Evolutionary conservation across 2,329 filamentous ascomycete genomes (phyloP), one percentile per base, ranked within the genome.

Genomic region (Amylocarpus encephaloides): DNA sequence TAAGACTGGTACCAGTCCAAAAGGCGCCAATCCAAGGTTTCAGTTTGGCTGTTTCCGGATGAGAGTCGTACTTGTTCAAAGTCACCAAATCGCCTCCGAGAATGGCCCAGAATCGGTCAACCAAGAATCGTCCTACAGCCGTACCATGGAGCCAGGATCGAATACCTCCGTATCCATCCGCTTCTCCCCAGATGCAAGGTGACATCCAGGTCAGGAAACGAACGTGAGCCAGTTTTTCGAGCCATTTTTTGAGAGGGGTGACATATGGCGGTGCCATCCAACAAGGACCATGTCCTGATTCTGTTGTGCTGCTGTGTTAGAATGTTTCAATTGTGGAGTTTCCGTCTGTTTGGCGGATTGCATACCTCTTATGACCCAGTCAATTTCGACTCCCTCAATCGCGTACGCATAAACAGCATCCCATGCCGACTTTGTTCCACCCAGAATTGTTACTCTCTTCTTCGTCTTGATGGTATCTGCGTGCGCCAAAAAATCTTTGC

Each of bases 201-300:
- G 79, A 83, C 66, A 91, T 81, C 81, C 83, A 89, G 1, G 80
- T 85, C 47, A 90, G 68, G 55, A 86, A 74, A 0, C 86, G 80
- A 0, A 79, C 84, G 30, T 78, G 76, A 3, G 84, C 75, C 4
- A 89, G 73, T 59, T 83, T 80, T 66, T 89, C 85, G 0, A 88
- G 68, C 75, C 79, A 81, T 51, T 75, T 76, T 64, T 83, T 83
- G n/a, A 86, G 62, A 0, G 83, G 82, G 1, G 83, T 86, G 13
- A 87, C 81, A 49, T 79, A 80, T 1, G 77, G 67, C 1, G 78
- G 77, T 0, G 77, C 67, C 65, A 85, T 72, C 73, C 72, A 85
- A 0, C 72, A 69, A 0, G 82, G 79, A 0, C 82, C 81, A 51
- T 78, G 75, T 2, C 80, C 80, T 26, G 67, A 72, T 30, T 70